Evolutionary conservation across 805 yeast species (phyloP).

Genomic region (Wickerhamomyces ciferrii): DNA sequence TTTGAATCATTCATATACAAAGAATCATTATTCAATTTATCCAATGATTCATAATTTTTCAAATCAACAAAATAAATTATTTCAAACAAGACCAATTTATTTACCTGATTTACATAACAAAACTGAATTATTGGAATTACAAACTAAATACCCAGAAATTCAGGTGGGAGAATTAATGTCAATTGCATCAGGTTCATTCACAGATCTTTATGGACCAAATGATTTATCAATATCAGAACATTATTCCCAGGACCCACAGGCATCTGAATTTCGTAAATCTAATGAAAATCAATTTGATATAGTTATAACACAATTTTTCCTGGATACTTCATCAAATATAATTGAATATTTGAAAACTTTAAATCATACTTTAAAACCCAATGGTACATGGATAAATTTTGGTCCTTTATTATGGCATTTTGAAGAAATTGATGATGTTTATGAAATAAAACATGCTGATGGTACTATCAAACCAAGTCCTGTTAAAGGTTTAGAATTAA

Average conservation of each 20-base stretch:
- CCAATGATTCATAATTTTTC: constrained; percentile 54
- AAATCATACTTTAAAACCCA: constrained; percentile 34
- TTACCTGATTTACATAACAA: constrained; percentile 50
- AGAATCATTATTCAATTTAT: constrained; percentile 36
- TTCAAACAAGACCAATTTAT: constrained; percentile 43
- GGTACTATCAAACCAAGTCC: constrained; percentile 25
- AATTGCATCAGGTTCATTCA: constrained; percentile 69
- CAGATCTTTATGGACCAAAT: constrained; percentile 57
- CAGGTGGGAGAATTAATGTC: constrained; percentile 53
- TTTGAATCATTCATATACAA: constrained; percentile 39
- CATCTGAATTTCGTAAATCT: constrained; percentile 34
- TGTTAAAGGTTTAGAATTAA: constrained; percentile 52
- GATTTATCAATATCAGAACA: constrained; percentile 10
- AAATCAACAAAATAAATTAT: constrained; percentile 36
- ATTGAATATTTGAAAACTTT: constrained; percentile 52
- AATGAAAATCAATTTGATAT: constrained; percentile 37
- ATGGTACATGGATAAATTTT: constrained; percentile 57
- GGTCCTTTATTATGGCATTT: constrained; percentile 74
- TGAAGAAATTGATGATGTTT: constrained; percentile 41
- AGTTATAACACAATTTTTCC: constrained; percentile 50
- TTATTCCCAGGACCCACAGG: constrained; percentile 26
- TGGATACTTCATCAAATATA: constrained; percentile 60
- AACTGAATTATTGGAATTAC: constrained; percentile 27
- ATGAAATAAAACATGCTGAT: constrained; percentile 14
- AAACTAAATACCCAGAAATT: constrained; percentile 30